These are phyloP conservation scores for Dichotomopilus funicola DNA, from an alignment of 2,329 filamentous ascomycete species.

Conservation along the genomic window DNA sequence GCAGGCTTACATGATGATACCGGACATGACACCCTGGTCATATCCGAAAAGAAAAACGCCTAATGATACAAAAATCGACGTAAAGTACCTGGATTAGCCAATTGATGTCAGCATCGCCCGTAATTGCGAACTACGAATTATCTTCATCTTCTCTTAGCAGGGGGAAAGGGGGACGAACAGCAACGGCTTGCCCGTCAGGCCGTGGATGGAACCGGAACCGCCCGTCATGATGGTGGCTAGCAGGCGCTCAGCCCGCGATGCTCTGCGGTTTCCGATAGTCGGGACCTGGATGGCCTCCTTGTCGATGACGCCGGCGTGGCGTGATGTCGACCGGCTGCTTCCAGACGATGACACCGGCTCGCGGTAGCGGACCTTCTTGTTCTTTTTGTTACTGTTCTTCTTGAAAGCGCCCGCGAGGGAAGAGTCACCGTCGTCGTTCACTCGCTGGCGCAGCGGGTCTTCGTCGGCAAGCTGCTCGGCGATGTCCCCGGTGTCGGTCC, in stretches of 20 bases:
- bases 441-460: constrained; percentile 69
- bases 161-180: constrained; percentile 50
- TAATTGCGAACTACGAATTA: too few relatives aligned
- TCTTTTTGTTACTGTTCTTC: constrained; percentile 38
- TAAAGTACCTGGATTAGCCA: constrained; percentile 66
- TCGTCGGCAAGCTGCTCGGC: constrained; percentile 83
- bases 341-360: constrained; percentile 35
- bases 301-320: constrained; percentile 41
- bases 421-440: constrained; percentile 57
- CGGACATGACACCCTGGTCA: constrained; percentile 85
- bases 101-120: constrained; percentile 16
- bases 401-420: constrained; percentile 43
- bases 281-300: constrained; percentile 83
- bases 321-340: constrained; percentile 26
- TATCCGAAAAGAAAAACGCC: constrained; percentile 87
- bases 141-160: too few relatives aligned
- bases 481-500: constrained; percentile 92
- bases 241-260: constrained; percentile 61
- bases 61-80: constrained; percentile 81
- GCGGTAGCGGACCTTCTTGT: constrained; percentile 65
- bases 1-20: constrained; percentile 54
- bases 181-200: constrained; percentile 90
- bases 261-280: constrained; percentile 53
- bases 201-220: constrained; percentile 70
- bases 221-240: constrained; percentile 82